A percentile compares a stretch with the other conserved stretches of the same genome.
Evolutionary conservation across 768 basidiomycete species (phyloP).

Genomic region (Clathrus columnatus): DNA sequence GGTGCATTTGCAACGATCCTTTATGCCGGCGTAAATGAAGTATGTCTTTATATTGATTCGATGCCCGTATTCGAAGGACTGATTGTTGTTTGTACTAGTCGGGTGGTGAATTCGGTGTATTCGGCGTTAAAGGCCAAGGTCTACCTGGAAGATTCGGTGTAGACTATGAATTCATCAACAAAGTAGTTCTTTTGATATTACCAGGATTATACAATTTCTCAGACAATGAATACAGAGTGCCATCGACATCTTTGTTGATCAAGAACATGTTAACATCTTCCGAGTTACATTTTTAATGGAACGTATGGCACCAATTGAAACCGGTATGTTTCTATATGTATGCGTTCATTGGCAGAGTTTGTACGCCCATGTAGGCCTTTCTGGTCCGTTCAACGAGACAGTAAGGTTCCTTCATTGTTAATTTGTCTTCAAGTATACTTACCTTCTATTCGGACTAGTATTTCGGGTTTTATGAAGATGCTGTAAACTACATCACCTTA

Average conservation of each 20-base stretch:
- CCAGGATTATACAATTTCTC: not conserved
- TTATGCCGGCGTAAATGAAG: constrained; percentile 40
- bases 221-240: constrained; percentile 26
- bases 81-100: constrained; percentile 23
- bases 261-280: constrained; percentile 42
- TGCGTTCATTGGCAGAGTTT: constrained; percentile 28
- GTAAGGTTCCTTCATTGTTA: constrained; percentile 16
- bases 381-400: constrained; percentile 37
- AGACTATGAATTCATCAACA: constrained; percentile 40
- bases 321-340: not conserved
- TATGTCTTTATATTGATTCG: constrained; percentile 11
- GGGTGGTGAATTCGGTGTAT: constrained; percentile 38
- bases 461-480: constrained; percentile 34
- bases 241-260: constrained; percentile 38
- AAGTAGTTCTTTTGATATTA: constrained; percentile 21
- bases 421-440: not conserved
- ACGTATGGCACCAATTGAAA: constrained; percentile 1
- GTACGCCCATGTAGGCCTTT: constrained; percentile 32
- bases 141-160: constrained; percentile 37
- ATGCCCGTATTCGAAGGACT: not conserved
- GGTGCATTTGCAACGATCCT: constrained; percentile 27
- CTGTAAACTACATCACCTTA: constrained; percentile 34
- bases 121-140: constrained; percentile 28
- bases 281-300: constrained; percentile 38
- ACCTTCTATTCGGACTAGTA: constrained; percentile 24